Conservation (phyloP, 371 early-diverging fungal species). For the Conidiobolus incongruus region DNA sequence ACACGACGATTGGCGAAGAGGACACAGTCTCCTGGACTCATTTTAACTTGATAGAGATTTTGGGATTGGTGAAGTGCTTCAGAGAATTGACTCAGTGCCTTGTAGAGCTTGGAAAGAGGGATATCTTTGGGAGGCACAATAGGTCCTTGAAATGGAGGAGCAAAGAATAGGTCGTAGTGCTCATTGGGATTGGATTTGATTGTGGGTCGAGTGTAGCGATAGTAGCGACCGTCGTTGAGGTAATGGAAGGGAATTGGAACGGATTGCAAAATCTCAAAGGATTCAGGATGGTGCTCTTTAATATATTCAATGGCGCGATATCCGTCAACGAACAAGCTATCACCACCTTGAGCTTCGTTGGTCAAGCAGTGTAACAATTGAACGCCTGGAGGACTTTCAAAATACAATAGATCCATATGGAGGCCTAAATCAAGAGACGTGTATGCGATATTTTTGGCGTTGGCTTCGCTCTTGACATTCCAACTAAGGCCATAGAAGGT, state of each 20-base stretch:
- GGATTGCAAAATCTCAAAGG: conserved; percentile 25
- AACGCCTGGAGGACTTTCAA: conserved; percentile 69
- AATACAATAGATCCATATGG: conserved; percentile 82
- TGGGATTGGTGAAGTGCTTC: conserved; percentile 27
- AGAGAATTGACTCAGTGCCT: conserved; percentile 40
- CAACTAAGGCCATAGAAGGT: conserved; percentile 69
- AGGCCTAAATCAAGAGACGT: conserved; percentile 59
- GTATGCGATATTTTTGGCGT: conserved; percentile 75
- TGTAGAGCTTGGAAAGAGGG: conserved; percentile 29
- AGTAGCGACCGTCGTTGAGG: conserved; percentile 47
- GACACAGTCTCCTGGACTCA: conserved; percentile 50
- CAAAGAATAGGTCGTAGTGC: conserved; percentile 34
- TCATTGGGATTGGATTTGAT: conserved; percentile 22
- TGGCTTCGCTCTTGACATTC: conserved; percentile 56
- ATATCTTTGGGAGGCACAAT: conserved; percentile 22
- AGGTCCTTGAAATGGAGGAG: conserved; percentile 82
- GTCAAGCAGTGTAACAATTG: conserved; percentile 63
- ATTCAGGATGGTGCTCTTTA: conserved; percentile 24
- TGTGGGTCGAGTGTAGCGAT: conserved; percentile 42
- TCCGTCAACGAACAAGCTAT: conserved; percentile 57
- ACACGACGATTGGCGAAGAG: conserved; percentile 69
- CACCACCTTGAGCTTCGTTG: conserved; percentile 57
- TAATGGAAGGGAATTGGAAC: conserved; percentile 68
- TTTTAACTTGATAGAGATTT: conserved; percentile 29
- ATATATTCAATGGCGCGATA: conserved; percentile 38